These are phyloP conservation scores for Beauveria bassiana DNA, from an alignment of 2,329 filamentous ascomycete species.

Conservation along the genomic window DNA sequence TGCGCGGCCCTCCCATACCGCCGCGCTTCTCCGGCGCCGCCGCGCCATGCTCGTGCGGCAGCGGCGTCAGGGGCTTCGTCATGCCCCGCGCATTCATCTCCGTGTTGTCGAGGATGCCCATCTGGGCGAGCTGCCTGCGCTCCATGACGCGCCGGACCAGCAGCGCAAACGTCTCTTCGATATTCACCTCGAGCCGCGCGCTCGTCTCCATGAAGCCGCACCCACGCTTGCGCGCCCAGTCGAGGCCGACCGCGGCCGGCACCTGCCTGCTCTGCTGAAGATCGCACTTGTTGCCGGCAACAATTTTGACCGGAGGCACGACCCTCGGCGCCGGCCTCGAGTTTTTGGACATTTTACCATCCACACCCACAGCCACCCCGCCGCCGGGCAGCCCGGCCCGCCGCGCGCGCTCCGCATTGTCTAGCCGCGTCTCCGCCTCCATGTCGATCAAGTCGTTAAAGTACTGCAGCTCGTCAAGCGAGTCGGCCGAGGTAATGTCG, in stretches of 20 bases:
- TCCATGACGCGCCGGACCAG: conserved; percentile 56
- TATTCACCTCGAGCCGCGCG: conserved; percentile 75
- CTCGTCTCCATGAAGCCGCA: conserved; percentile 91
- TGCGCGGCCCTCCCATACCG: conserved; percentile 32
- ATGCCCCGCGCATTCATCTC: conserved; percentile 43
- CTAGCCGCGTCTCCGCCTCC: conserved; percentile 62
- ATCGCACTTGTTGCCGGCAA: conserved; percentile 83
- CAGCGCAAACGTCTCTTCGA: conserved; percentile 79
- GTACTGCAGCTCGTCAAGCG: conserved; percentile 64
- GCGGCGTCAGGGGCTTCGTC: conserved; percentile 50
- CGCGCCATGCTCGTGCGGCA: conserved; percentile 26
- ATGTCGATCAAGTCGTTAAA: conserved; percentile 81
- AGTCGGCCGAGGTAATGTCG: conserved; percentile 68
- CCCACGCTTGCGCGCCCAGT: conserved; percentile 64
- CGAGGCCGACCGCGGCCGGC: conserved; percentile 60
- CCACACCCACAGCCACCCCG: conserved; percentile 10
- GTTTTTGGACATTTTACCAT: no score
- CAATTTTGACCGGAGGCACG: conserved; percentile 71
- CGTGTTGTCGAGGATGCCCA: conserved; percentile 34
- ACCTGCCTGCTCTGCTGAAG: conserved; percentile 62
- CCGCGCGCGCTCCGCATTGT: conserved; percentile 49
- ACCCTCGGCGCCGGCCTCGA: conserved; percentile 27
- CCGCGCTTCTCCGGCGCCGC: conserved; percentile 36
- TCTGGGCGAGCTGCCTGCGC: conserved; percentile 42
- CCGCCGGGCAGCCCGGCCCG: conserved; percentile 27